Base-by-base conservation (phyloP, 352 stramenopile genomes). In the Phytophthora rubi region DNA sequence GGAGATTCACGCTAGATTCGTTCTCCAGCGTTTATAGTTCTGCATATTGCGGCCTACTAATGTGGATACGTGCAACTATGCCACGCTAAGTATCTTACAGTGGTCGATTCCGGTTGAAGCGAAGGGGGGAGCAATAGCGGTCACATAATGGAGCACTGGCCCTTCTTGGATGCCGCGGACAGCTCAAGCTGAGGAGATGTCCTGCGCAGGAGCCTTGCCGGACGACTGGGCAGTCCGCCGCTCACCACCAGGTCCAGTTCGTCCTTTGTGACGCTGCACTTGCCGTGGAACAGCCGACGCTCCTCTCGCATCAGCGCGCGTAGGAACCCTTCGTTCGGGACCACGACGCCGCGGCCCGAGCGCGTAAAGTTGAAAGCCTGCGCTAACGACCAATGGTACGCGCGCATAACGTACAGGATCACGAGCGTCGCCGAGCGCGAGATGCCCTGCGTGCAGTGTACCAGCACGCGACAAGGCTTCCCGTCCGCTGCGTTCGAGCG, bases 401-500 rank as follows among this genome's bases (percentile, higher is more conserved):
- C 63, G 39, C 83, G 84, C 83, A 93, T 91, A 28, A 93, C 62
- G 57, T 87, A 91, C 62, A 89, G 76, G 73, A 92, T 70, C 55
- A 89, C 83, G 16, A 93, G 79, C 42, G 81, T 93, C 51, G 82
- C 78, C 0, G 82, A 93, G 5, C 85, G 79, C 15, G 85, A 93
- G 49, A 91, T 89, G 54, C 85, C 85, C 16, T 93, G 83, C 18
- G 83, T 91, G 62, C 83, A 92, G 59, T 92, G 85, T 56, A 93
- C 85, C 28, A 93, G 67, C 60, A 93, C 81, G 6, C 83, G 81
- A 30, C 72, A 79, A 10, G 66, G 73, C 33, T 59, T 56, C 2
- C 57, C 57, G 4, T 65, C 66, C 10, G 33, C 21, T 5, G 67
- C 53, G 18, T 60, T 64, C 6, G 56, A 70, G 1, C 47, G 53